A percentile compares a stretch with the other conserved stretches of the same genome.
Conservation (phyloP, 306 rosid genomes). For the Prosopis cineraria region DNA sequence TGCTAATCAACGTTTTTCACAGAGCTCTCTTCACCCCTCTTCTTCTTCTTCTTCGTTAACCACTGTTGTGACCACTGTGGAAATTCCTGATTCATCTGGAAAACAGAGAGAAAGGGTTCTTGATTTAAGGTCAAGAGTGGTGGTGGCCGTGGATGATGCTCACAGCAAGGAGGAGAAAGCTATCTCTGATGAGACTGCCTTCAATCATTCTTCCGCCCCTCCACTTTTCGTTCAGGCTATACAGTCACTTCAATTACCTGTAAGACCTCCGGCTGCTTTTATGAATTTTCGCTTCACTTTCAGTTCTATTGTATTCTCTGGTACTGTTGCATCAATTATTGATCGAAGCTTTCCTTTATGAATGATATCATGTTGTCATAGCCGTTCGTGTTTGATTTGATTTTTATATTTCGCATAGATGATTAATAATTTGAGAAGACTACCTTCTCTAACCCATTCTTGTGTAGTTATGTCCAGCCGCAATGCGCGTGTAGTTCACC, state of each 20-base stretch:
- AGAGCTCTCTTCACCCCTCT: slow-evolving; percentile 30
- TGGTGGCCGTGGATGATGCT: slow-evolving; percentile 34
- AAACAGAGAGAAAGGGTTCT: slow-evolving; percentile 27
- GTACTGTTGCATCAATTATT: neutral
- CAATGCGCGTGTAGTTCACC: neutral
- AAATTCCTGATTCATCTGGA: slow-evolving; percentile 17
- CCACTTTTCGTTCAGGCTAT: slow-evolving; percentile 43
- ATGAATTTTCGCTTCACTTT: neutral
- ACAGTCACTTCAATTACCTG: slow-evolving; percentile 36
- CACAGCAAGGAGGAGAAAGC: slow-evolving; percentile 43
- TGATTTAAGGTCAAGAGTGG: slow-evolving; percentile 44
- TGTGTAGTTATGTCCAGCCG: neutral
- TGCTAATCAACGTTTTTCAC: slow-evolving; percentile 21
- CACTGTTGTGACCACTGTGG: neutral
- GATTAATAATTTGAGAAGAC: neutral
- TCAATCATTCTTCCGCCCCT: slow-evolving; percentile 60
- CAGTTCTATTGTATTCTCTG: no score
- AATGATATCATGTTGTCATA: slow-evolving; percentile 2
- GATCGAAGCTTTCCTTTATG: slow-evolving; percentile 9
- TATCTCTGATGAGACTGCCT: slow-evolving; percentile 49
- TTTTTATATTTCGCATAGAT: neutral
- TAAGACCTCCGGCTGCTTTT: slow-evolving; percentile 34
- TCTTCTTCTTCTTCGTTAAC: slow-evolving; percentile 23
- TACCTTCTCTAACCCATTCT: neutral
- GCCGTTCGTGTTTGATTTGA: neutral